Base-by-base conservation (phyloP, 805 yeast genomes). In the Myxozyma sirexii region DNA sequence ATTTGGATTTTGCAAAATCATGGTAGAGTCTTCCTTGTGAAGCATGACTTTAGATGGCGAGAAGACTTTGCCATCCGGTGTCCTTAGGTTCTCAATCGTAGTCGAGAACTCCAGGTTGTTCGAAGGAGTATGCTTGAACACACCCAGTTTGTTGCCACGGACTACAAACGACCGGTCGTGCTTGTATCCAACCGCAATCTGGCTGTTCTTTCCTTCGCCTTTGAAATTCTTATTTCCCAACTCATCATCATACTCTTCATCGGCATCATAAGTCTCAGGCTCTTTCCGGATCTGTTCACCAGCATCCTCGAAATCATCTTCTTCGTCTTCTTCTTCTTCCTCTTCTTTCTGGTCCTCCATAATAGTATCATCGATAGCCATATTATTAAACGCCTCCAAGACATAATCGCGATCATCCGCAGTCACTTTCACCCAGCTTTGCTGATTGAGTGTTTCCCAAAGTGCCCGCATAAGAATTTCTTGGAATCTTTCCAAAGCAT, bases 81-180 rank as follows among this genome's bases (percentile, higher is more conserved):
- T 78, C 27, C 80, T 70, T 33, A 91, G 71, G 63, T 84, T 80
- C 43, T 82, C 82, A 59, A 91, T 87, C 0, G 96, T 82, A 3
- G 96, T 84, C 21, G 82, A 75, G 68, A 82, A 90, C 58, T 84
- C 82, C 50, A 90, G 73, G 19, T 79, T 79, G 45, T 67, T 66
- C 29, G 72, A 70, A 15, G 76, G 79, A 37, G 79, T 80, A 19
- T 84, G 80, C 67, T 80, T 86, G 75, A 90, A 90, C 4, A 91
- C 91, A 35, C 97, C 97, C 57, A 91, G 76, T 64, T 83, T 83
- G 71, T 88, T 77, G 15, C 91, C 96, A 66, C 96, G 83, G 0
- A 87, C 85, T 31, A 91, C 92, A 71, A 82, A 91, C 0, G 96
- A 81, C 37, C 94, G 79, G 68, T 88, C 86, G 66, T 85, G 85